These are phyloP conservation scores for Lodderomyces theae DNA, from an alignment of 1,139 yeast species.

Conservation along the genomic window DNA sequence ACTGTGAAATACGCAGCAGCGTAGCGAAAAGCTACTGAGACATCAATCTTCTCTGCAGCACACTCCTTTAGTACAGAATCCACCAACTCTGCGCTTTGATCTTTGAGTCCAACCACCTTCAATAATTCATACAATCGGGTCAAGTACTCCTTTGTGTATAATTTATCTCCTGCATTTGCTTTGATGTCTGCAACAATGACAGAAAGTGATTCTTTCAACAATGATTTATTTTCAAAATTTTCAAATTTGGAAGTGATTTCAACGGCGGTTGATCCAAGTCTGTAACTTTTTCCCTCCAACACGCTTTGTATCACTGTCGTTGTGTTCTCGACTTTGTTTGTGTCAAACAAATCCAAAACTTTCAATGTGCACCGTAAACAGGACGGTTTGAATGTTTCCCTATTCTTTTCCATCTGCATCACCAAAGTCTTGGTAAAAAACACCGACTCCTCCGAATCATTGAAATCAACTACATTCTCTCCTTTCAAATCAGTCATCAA, in stretches of 20 bases:
- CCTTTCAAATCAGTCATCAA: slow-evolving; percentile 4
- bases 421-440: too few species aligned
- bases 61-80: background rate
- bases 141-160: background rate
- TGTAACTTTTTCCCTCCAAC: background rate
- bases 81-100: background rate
- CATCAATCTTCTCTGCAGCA: background rate
- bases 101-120: background rate
- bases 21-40: background rate
- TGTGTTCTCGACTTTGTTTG: background rate
- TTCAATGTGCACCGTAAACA: slow-evolving; percentile 10
- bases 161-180: background rate
- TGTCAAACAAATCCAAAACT: slow-evolving; percentile 6
- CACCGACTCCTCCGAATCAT: too few species aligned
- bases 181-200: background rate
- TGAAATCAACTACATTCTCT: too few species aligned
- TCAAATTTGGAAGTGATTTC: slow-evolving; percentile 1
- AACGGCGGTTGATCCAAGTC: slow-evolving; percentile 5
- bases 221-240: background rate
- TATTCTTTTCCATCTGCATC: slow-evolving; percentile 7
- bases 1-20: slow-evolving; percentile 1
- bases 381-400: slow-evolving; percentile 10
- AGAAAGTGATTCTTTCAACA: background rate
- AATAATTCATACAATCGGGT: background rate
- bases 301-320: background rate